Evolutionary conservation across 2,329 filamentous ascomycete species (phyloP).

Genomic region (Verticillium nubilum): DNA sequence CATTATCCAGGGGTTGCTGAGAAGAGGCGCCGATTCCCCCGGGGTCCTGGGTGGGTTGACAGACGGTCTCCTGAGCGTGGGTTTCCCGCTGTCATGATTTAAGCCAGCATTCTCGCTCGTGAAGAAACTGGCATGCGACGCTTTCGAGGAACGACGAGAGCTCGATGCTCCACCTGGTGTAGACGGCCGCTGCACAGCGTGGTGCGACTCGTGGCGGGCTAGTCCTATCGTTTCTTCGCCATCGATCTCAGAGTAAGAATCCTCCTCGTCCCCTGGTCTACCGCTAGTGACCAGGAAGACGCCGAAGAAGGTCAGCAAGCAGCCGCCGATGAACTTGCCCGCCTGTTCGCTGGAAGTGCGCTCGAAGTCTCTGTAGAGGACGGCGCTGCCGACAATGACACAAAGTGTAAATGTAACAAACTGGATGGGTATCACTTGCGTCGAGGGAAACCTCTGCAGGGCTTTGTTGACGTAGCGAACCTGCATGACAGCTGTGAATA

Average conservation of each 20-base stretch:
- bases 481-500: constrained; percentile 87
- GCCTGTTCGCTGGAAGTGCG: constrained; percentile 69
- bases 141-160: constrained; percentile 43
- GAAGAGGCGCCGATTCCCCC: constrained; percentile 31
- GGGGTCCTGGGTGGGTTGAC: constrained; percentile 24
- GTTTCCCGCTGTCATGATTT: constrained; percentile 27
- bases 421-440: constrained; percentile 95
- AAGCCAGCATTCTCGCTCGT: constrained; percentile 25
- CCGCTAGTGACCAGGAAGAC: constrained; percentile 97
- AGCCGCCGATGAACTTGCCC: constrained; percentile 83
- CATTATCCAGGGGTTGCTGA: constrained; percentile 39
- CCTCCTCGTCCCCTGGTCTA: constrained; percentile 52
- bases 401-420: constrained; percentile 96
- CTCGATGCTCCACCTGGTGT: constrained; percentile 14
- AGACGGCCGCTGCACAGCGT: constrained; percentile 22
- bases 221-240: constrained; percentile 61
- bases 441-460: constrained; percentile 91
- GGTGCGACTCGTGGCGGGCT: constrained; percentile 44
- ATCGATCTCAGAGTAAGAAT: constrained; percentile 49
- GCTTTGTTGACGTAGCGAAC: constrained; percentile 90
- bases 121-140: constrained; percentile 40
- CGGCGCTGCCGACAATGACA: constrained; percentile 88
- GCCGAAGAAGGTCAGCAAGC: constrained; percentile 85
- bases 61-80: constrained; percentile 27
- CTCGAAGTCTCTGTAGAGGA: constrained; percentile 94